Evolutionary conservation across 805 yeast species (phyloP), one percentile per base, ranked within the genome.

Genomic region (Yamadazyma phyllophila): DNA sequence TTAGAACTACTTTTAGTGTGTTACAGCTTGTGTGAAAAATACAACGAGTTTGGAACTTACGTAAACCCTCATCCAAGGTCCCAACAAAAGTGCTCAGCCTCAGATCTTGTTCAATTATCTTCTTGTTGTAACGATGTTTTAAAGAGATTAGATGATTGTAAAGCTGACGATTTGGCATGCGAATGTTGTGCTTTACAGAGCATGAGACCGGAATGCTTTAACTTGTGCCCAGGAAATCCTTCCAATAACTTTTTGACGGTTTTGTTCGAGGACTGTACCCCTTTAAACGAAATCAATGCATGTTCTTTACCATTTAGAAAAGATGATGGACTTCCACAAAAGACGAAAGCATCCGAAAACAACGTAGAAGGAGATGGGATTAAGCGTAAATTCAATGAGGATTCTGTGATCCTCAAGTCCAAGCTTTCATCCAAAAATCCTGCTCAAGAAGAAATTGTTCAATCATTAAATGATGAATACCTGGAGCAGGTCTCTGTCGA

Each of bases 181-280:
- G 81, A 76, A 50, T 77, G 82, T 50, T 76, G 81, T 58, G 81
- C 82, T 8, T 62, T 78, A 30, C 81, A 77, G 56, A 68, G 72
- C 43, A 67, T 77, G 61, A 64, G 68, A 32, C 61, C 61, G 39
- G 67, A 65, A 33, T 77, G 82, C 54, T 74, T 71, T 55, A 71
- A 69, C 13, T 60, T 77, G 48, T 77, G 81, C 54, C 77, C 77
- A 16, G 73, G 73, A 26, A 71, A 73, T 45, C 74, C 78, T 1
- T 66, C 76, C 14, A 73, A 74, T 14, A 73, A 71, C 51, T 74
- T 75, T 49, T 59, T 78, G 45, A 65, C 72, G 10, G 77, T 72
- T 7, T 56, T 77, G 43, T 64, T 67, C 46, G 62, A 67, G 40
- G 81, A 76, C 50, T 77, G 81, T 59, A 64, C 69, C 26, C 52